Conservation (phyloP, 208 protist genomes). For the Plasmodiophora brassicae region DNA sequence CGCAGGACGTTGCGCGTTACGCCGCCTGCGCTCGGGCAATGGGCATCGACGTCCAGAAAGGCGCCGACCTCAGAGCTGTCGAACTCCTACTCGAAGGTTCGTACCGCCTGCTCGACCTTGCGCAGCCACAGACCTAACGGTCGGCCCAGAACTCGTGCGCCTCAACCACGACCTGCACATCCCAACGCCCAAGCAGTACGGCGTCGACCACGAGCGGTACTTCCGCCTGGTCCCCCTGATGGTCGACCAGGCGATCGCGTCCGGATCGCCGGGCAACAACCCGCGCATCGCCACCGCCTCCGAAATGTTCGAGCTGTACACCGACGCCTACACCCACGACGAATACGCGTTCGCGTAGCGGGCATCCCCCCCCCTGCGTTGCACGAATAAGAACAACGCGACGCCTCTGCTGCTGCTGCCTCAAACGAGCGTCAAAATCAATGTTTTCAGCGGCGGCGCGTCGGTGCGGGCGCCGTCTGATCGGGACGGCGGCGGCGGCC, state of each 20-base stretch:
- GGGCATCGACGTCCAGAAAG: neutral
- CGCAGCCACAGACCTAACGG: too few relatives aligned
- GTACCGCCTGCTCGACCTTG: too few relatives aligned
- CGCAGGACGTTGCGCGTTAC: neutral
- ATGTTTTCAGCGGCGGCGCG: too few relatives aligned
- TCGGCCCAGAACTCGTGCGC: neutral
- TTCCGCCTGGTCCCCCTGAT: neutral
- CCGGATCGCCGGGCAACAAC: neutral
- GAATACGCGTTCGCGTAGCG: too few relatives aligned
- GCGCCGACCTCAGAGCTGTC: neutral
- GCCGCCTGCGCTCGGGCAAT: neutral
- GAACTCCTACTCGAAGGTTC: neutral
- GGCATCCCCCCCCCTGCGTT: too few relatives aligned
- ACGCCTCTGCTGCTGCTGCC: too few relatives aligned
- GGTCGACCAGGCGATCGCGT: neutral
- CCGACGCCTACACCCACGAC: too few relatives aligned
- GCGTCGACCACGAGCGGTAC: neutral
- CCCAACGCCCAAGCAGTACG: neutral
- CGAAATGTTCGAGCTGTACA: neutral
- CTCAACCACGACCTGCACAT: neutral
- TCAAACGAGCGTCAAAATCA: too few relatives aligned
- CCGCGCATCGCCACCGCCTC: neutral
- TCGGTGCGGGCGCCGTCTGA: too few relatives aligned
- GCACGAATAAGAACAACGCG: too few relatives aligned
- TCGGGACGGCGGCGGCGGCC: too few relatives aligned